Conservation (phyloP, 2,329 filamentous ascomycete genomes). For the Aspergillus aculeatinus region DNA sequence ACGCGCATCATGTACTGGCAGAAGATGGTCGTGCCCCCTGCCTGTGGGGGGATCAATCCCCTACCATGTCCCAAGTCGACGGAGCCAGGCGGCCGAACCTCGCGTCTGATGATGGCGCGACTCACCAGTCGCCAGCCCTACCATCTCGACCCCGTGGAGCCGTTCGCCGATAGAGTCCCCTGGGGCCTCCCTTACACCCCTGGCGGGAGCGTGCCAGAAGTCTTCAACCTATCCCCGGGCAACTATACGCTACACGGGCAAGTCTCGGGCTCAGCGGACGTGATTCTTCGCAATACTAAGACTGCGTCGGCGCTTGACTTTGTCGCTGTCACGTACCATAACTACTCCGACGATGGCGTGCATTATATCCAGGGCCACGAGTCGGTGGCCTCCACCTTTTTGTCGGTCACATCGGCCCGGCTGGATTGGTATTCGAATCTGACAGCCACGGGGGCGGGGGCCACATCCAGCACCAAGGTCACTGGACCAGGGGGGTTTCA, state of each 20-base stretch:
- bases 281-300: constrained; percentile 1
- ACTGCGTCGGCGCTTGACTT: constrained; percentile 17
- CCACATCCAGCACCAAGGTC: constrained; percentile 35
- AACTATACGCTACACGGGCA: constrained; percentile 20
- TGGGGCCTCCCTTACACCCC: too few species aligned
- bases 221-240: constrained; percentile 2
- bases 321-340: constrained; percentile 36
- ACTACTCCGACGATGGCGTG: constrained; percentile 40
- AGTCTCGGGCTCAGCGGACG: neutral
- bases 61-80: too few species aligned
- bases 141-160: too few species aligned
- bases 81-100: too few species aligned
- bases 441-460: constrained; percentile 34
- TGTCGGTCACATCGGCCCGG: constrained; percentile 24
- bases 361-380: constrained; percentile 38
- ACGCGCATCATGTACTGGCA: too few species aligned
- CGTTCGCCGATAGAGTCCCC: too few species aligned
- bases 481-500: constrained; percentile 43
- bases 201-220: neutral
- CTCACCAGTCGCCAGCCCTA: too few species aligned
- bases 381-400: constrained; percentile 29
- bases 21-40: too few species aligned
- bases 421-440: constrained; percentile 45
- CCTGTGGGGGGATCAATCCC: too few species aligned
- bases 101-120: too few species aligned